These are phyloP conservation scores for Rhynchospora tenuis DNA, from an alignment of 176 grass and related monocot genomes.

Conservation along the genomic window DNA sequence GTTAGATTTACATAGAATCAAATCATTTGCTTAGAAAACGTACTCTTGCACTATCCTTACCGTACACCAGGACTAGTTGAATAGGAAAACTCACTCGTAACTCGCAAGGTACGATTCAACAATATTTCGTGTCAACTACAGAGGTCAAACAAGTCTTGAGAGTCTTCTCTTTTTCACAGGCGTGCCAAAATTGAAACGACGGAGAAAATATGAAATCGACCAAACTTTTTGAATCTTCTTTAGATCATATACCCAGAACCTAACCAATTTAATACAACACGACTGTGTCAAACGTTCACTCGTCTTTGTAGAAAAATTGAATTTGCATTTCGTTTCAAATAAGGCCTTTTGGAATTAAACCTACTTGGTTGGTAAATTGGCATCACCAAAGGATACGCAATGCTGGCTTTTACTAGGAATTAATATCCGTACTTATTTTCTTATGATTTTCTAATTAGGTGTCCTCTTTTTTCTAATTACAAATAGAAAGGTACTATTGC, in stretches of 20 bases:
- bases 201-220: not conserved
- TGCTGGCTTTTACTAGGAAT: not conserved
- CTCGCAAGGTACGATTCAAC: not conserved
- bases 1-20: not conserved
- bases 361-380: conserved; percentile 12
- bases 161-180: not conserved
- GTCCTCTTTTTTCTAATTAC: no score
- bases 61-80: not conserved
- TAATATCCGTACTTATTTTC: not conserved
- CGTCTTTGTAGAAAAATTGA: conserved; percentile 13
- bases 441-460: not conserved
- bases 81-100: not conserved
- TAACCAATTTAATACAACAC: not conserved
- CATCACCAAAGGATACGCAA: not conserved
- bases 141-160: not conserved
- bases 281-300: conserved; percentile 13
- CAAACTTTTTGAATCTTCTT: conserved; percentile 26
- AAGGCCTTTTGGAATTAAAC: conserved; percentile 9
- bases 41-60: not conserved
- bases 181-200: not conserved
- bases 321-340: not conserved
- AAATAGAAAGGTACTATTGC: no score
- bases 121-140: not conserved
- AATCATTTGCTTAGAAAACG: not conserved
- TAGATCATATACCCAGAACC: not conserved